phyloP scores from a whole-genome alignment of 139 green algal species.

The Chlorella sp. region DNA sequence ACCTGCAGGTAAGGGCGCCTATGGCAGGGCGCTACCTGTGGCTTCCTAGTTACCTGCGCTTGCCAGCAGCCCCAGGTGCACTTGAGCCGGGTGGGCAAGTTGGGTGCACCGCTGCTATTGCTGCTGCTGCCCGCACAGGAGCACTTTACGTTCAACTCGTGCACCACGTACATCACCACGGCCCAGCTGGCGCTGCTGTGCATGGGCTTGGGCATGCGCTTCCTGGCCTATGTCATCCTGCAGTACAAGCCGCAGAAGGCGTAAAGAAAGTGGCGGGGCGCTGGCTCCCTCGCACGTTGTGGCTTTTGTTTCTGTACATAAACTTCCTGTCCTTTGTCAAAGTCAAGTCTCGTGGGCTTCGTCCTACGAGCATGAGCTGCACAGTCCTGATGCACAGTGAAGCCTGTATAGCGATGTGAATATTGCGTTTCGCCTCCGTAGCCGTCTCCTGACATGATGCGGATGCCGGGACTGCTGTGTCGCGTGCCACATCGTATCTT shows the following conservation, averaged over 20 bases:
- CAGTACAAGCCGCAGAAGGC: background rate
- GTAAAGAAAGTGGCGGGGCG: too few species aligned
- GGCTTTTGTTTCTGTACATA: too few species aligned
- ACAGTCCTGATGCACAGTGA: too few species aligned
- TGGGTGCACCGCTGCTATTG: background rate
- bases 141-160: constrained; percentile 20
- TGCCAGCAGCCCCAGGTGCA: background rate
- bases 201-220: constrained; percentile 15
- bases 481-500: too few species aligned
- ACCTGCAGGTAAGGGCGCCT: constrained; percentile 11
- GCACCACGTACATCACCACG: background rate
- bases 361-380: too few species aligned
- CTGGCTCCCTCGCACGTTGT: too few species aligned
- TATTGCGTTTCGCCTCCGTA: too few species aligned
- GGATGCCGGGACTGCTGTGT: too few species aligned
- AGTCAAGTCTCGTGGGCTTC: too few species aligned
- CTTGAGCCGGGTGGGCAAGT: background rate
- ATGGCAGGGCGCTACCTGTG: background rate
- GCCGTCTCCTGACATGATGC: too few species aligned
- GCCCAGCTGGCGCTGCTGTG: constrained; percentile 9
- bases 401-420: too few species aligned
- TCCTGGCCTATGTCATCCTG: constrained; percentile 20
- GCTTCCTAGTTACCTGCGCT: background rate
- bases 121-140: constrained; percentile 3
- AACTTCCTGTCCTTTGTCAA: too few species aligned